Conservation (phyloP, 2,329 filamentous ascomycete genomes). For the Anisogramma anomala region DNA sequence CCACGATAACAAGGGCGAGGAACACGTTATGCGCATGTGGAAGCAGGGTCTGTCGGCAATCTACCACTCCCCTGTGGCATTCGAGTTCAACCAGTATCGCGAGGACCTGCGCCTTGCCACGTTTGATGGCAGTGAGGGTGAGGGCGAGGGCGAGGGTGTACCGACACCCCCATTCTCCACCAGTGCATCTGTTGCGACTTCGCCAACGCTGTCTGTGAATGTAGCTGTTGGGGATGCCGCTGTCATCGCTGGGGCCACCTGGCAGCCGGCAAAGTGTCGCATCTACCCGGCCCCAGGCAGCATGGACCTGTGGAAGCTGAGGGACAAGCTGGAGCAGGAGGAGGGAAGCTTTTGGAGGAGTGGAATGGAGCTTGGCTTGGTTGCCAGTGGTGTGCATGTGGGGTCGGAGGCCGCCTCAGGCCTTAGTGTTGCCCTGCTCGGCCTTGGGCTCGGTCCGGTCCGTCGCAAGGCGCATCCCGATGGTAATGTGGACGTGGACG, state of each 20-base stretch:
- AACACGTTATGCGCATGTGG: slow-evolving; percentile 22
- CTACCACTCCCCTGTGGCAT: slow-evolving; percentile 18
- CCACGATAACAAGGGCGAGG: slow-evolving; percentile 21
- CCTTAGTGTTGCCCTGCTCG: too few relatives aligned
- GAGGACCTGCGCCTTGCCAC: not conserved
- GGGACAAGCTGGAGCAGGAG: not conserved
- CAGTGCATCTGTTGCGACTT: not conserved
- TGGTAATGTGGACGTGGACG: too few relatives aligned
- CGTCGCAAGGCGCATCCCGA: too few relatives aligned
- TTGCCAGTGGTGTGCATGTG: too few relatives aligned
- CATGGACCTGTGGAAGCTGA: slow-evolving; percentile 5
- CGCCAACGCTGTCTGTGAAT: not conserved
- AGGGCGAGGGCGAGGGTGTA: not conserved
- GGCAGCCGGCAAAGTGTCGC: slow-evolving; percentile 7
- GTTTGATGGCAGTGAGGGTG: not conserved
- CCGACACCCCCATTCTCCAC: not conserved
- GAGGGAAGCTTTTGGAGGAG: slow-evolving; percentile 8
- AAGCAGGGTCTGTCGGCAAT: slow-evolving; percentile 21
- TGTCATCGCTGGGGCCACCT: not conserved
- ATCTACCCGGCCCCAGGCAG: slow-evolving; percentile 4
- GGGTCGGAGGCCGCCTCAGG: too few relatives aligned
- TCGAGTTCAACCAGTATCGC: not conserved
- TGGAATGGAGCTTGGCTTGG: not conserved
- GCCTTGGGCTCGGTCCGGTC: too few relatives aligned
- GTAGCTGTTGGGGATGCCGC: not conserved